Evolutionary conservation across 371 early-diverging fungal species (phyloP).

Genomic region (Syncephalastrum contaminatum): DNA sequence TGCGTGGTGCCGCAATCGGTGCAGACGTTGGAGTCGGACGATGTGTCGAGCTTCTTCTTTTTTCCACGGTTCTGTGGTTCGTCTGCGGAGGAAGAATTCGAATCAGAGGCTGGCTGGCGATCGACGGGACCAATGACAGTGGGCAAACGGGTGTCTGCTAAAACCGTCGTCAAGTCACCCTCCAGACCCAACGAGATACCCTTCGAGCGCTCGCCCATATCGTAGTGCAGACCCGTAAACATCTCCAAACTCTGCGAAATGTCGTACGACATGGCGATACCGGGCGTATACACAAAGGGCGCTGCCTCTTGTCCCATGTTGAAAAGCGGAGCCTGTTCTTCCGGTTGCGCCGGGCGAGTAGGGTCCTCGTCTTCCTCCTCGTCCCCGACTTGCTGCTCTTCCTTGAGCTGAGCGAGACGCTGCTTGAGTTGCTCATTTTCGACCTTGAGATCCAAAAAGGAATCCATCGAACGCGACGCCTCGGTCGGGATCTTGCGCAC

Average conservation of each 20-base stretch:
- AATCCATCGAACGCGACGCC: conserved; percentile 49
- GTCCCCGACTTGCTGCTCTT: neutral
- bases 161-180: conserved; percentile 23
- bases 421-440: conserved; percentile 50
- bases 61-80: conserved; percentile 3
- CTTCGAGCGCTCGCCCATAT: conserved; percentile 30
- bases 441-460: conserved; percentile 53
- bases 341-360: neutral
- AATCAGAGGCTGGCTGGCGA: neutral
- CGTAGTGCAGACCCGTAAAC: conserved; percentile 38
- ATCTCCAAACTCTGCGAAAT: conserved; percentile 25
- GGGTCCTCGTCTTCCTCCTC: neutral
- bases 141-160: conserved; percentile 7
- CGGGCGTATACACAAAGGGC: conserved; percentile 33
- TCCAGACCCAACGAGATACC: conserved; percentile 37
- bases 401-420: conserved; percentile 8
- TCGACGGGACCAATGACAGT: conserved; percentile 14
- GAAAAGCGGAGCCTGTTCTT: conserved; percentile 4
- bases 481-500: conserved; percentile 50
- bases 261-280: conserved; percentile 20
- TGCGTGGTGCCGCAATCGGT: conserved; percentile 70
- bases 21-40: conserved; percentile 13
- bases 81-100: too few species aligned
- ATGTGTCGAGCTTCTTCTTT: conserved; percentile 20
- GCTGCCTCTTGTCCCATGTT: conserved; percentile 1